Percentiles rank a stretch among this genome's conserved stretches.
Conservation (phyloP, 805 yeast genomes). For the Candida odintsovae region DNA sequence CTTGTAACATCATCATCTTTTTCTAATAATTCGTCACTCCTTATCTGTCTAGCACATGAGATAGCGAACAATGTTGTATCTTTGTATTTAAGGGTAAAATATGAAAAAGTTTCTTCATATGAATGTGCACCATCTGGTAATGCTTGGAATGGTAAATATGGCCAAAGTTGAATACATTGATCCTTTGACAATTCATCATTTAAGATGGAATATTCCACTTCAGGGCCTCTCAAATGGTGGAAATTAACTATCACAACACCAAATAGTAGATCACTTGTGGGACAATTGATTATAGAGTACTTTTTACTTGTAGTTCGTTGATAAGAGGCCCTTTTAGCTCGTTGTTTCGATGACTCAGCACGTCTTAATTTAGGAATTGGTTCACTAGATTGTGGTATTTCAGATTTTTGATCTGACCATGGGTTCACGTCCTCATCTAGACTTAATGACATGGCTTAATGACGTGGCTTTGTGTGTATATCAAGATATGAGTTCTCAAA, state of each 20-base stretch:
- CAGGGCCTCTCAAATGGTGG: constrained; percentile 92
- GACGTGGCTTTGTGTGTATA: not conserved
- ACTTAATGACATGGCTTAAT: not conserved
- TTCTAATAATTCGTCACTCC: constrained; percentile 50
- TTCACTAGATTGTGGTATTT: not conserved
- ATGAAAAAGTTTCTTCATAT: constrained; percentile 88
- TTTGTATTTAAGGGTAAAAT: constrained; percentile 68
- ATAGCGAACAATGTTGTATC: constrained; percentile 86
- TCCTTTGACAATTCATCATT: constrained; percentile 18
- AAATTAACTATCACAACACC: constrained; percentile 90
- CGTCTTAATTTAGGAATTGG: not conserved
- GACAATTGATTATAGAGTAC: constrained; percentile 16
- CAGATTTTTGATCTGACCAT: not conserved
- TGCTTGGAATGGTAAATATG: constrained; percentile 88
- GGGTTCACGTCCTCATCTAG: not conserved
- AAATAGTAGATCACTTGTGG: constrained; percentile 42
- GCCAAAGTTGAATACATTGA: constrained; percentile 52
- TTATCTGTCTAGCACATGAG: constrained; percentile 84
- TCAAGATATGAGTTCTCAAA: too few species aligned
- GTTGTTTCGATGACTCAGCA: not conserved
- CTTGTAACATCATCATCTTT: constrained; percentile 66
- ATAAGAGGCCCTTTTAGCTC: not conserved
- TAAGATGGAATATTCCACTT: constrained; percentile 80
- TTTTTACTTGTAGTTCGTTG: constrained; percentile 6
- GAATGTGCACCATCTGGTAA: constrained; percentile 95